Conservation (phyloP, 2,329 filamentous ascomycete species). For the Endocalyx cinctus region DNA sequence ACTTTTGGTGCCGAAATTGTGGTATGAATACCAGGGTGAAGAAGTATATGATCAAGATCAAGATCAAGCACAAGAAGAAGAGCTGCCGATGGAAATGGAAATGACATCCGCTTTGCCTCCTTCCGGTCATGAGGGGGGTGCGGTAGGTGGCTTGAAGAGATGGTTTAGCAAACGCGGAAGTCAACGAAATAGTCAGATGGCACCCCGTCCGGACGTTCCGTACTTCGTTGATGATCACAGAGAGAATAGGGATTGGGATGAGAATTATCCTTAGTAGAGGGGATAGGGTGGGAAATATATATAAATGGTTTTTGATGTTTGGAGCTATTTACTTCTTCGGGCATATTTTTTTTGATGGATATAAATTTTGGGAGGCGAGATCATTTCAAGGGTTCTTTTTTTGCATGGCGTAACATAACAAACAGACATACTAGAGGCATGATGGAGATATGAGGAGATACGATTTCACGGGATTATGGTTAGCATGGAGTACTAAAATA, state of each 20-base stretch:
- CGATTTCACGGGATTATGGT: background rate
- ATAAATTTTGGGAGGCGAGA: background rate
- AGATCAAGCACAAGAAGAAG: background rate
- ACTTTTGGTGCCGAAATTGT: constrained; percentile 75
- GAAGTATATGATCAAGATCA: constrained; percentile 4
- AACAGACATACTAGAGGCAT: background rate
- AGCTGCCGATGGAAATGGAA: no score
- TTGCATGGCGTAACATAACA: background rate
- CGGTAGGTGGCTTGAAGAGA: no score
- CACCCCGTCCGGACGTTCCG: no score
- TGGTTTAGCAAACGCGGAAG: no score
- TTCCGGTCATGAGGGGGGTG: no score
- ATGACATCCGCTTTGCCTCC: no score
- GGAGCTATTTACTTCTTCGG: background rate
- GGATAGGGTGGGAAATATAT: no score
- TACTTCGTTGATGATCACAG: no score
- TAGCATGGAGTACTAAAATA: background rate
- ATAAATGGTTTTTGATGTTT: no score
- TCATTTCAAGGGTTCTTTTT: background rate
- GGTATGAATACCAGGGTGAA: constrained; percentile 51
- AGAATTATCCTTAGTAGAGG: no score
- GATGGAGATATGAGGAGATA: background rate
- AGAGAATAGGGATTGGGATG: no score
- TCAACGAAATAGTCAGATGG: no score
- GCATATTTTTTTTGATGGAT: background rate